A percentile compares a stretch with the other conserved stretches of the same genome.
Conservation (phyloP, 805 yeast genomes). For the Wickerhamiella azyma region DNA sequence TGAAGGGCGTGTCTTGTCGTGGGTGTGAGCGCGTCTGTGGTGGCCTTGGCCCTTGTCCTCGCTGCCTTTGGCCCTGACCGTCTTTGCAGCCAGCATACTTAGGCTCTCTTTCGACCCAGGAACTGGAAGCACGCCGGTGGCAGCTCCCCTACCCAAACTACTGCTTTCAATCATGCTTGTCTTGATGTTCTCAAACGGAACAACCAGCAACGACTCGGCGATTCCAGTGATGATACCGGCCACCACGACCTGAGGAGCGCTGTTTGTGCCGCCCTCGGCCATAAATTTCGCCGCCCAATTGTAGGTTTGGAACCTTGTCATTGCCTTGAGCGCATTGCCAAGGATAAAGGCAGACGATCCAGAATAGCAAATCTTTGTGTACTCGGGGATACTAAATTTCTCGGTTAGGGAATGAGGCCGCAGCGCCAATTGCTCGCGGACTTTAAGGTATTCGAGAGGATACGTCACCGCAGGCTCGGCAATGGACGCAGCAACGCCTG, state of each 20-base stretch:
- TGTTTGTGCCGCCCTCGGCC: slow-evolving; percentile 39
- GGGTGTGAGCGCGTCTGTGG: too few species aligned
- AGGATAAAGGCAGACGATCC: slow-evolving; percentile 68
- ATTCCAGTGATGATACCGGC: slow-evolving; percentile 80
- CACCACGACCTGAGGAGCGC: slow-evolving; percentile 65
- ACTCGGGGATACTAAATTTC: slow-evolving; percentile 15
- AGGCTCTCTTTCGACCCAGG: slow-evolving; percentile 14
- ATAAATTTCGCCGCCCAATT: slow-evolving; percentile 57
- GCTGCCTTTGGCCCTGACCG: not conserved
- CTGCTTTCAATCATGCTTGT: slow-evolving; percentile 55
- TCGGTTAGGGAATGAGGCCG: slow-evolving; percentile 11
- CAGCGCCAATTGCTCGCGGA: slow-evolving; percentile 25
- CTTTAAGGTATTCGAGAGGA: slow-evolving; percentile 30
- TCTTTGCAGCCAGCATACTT: not conserved
- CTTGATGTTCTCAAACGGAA: slow-evolving; percentile 79
- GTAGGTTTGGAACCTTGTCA: slow-evolving; percentile 59
- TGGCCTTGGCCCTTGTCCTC: not conserved
- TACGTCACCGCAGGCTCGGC: slow-evolving; percentile 28
- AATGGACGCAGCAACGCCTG: slow-evolving; percentile 28
- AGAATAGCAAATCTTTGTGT: slow-evolving; percentile 24
- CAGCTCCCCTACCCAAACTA: slow-evolving; percentile 18
- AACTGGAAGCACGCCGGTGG: slow-evolving; percentile 25
- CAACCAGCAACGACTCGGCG: slow-evolving; percentile 57
- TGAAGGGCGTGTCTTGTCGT: not conserved
- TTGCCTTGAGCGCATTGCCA: slow-evolving; percentile 63